A percentile compares a stretch with the other conserved stretches of the same genome.
phyloP scores from a whole-genome alignment of 73 alveolate genomes.

The Effrenium voratum region DNA sequence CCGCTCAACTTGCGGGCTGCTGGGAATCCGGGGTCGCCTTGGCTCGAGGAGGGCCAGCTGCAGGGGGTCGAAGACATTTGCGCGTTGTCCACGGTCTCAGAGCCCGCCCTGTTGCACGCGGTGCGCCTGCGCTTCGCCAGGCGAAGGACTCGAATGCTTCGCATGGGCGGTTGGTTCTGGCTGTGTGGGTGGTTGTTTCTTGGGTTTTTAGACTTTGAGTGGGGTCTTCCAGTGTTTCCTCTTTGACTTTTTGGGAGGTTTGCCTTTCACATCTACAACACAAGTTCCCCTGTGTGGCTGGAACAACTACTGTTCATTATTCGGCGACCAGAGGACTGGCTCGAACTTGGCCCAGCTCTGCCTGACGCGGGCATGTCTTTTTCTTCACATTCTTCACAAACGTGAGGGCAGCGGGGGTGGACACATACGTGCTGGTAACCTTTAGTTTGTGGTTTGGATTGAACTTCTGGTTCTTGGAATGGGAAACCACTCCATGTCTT shows the following conservation, averaged over 20 bases:
- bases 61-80: slow-evolving; percentile 40
- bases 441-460: no score
- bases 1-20: background rate
- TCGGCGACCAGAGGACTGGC: no score
- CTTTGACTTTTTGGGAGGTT: no score
- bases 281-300: background rate
- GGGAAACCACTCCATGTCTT: background rate
- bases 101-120: slow-evolving; percentile 96
- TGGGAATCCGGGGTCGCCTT: background rate
- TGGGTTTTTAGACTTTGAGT: background rate
- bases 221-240: background rate
- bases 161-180: background rate
- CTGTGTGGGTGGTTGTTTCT: no score
- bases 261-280: background rate
- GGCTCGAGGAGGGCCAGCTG: slow-evolving; percentile 25
- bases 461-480: no score
- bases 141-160: no score
- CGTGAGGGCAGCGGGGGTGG: no score
- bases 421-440: no score
- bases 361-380: no score
- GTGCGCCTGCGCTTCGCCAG: slow-evolving; percentile 95
- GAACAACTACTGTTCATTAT: background rate
- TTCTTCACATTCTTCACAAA: no score
- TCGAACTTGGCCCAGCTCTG: no score
- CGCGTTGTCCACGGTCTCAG: slow-evolving; percentile 62